A percentile compares a stretch with the other conserved stretches of the same genome.
Conservation (phyloP, 495 filamentous ascomycete genomes). For the Podospora australis region DNA sequence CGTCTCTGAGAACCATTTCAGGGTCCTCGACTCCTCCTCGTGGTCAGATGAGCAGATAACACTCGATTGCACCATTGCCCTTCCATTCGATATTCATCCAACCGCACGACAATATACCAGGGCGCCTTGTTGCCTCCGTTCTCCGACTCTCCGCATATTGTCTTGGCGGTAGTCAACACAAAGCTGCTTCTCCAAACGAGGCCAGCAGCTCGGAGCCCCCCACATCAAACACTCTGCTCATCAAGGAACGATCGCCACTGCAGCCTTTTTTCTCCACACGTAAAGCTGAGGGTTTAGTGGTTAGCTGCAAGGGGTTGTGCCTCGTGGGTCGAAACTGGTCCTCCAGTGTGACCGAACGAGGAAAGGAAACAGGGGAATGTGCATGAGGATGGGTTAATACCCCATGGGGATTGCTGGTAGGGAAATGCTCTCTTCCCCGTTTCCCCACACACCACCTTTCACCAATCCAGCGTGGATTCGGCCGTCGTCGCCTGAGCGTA, state of each 20-base stretch:
- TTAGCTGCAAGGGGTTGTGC: conserved; percentile 8
- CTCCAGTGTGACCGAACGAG: conserved; percentile 7
- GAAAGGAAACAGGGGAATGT: conserved; percentile 3
- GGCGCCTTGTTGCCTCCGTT: conserved; percentile 2
- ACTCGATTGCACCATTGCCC: conserved; percentile 11
- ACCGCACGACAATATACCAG: conserved; percentile 11
- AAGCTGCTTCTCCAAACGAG: conserved; percentile 19
- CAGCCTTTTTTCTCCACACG: conserved; percentile 1
- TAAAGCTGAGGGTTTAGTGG: background rate
- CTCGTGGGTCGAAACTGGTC: conserved; percentile 2
- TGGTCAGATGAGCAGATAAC: conserved; percentile 1
- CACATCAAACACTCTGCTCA: too few relatives aligned
- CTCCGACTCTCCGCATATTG: conserved; percentile 19
- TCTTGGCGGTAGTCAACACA: conserved; percentile 15
- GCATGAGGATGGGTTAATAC: conserved; percentile 25
- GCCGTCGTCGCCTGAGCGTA: conserved; percentile 25
- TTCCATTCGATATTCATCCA: conserved; percentile 12
- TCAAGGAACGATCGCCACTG: background rate
- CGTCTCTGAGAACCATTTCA: too few relatives aligned
- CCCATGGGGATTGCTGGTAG: conserved; percentile 23
- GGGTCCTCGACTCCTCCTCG: background rate
- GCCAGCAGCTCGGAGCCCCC: conserved; percentile 10
- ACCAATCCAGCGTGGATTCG: conserved; percentile 26
- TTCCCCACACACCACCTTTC: conserved; percentile 4
- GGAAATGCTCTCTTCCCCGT: conserved; percentile 23